These are phyloP conservation scores for Naegleria gruberi DNA, from an alignment of 208 protist genomes.

Conservation along the genomic window DNA sequence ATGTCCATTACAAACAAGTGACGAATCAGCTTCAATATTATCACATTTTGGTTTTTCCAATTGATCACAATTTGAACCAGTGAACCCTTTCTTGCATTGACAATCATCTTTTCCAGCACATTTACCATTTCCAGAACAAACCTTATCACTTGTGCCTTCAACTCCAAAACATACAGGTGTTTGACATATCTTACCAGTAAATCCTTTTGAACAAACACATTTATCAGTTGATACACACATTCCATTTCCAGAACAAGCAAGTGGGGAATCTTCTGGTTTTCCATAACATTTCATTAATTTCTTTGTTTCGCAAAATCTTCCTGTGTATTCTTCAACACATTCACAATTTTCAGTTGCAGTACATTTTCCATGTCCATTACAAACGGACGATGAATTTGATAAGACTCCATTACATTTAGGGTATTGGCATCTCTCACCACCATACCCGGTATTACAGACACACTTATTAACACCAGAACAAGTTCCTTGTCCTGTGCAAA, in stretches of 20 bases:
- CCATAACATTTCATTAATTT: not conserved
- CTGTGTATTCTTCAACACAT: not conserved
- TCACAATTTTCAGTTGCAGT: not conserved
- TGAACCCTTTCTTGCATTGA: too few relatives aligned
- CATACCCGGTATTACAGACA: not conserved
- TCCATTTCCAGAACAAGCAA: conserved; percentile 5
- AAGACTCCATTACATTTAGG: not conserved
- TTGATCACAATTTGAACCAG: not conserved
- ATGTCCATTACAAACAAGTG: too few relatives aligned
- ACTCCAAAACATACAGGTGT: not conserved
- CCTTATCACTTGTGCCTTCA: not conserved
- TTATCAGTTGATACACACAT: not conserved
- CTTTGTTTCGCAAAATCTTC: not conserved
- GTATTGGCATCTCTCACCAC: not conserved
- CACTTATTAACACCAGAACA: not conserved
- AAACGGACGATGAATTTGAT: not conserved
- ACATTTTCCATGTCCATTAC: not conserved
- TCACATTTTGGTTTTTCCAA: not conserved
- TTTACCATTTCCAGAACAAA: not conserved
- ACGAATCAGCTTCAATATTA: not conserved
- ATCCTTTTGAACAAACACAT: not conserved
- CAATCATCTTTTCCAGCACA: not conserved
- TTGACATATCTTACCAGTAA: not conserved
- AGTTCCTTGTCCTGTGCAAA: not conserved
- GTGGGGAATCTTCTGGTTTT: not conserved